These are phyloP conservation scores for Vickermania spadyakhi DNA, from an alignment of 208 protist genomes.

Conservation along the genomic window DNA sequence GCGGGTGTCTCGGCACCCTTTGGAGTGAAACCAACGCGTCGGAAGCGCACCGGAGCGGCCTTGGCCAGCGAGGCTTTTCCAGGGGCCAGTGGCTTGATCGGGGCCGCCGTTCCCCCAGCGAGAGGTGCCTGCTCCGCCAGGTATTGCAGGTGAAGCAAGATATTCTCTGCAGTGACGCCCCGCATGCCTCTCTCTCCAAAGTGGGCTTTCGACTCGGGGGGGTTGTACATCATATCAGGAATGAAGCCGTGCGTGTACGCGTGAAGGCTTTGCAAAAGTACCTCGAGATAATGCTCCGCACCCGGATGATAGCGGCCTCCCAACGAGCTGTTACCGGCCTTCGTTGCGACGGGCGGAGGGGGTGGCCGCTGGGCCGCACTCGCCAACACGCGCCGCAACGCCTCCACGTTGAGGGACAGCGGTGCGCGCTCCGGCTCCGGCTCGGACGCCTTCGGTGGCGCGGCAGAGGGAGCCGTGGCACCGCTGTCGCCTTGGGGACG, in stretches of 20 bases:
- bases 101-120: not conserved
- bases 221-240: constrained; percentile 31
- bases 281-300: constrained; percentile 45
- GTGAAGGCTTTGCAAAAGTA: constrained; percentile 53
- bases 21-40: not conserved
- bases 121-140: not conserved
- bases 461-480: no score
- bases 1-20: not conserved
- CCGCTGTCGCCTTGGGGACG: not conserved
- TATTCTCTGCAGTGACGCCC: not conserved
- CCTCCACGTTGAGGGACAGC: constrained; percentile 26
- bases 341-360: constrained; percentile 6
- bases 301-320: constrained; percentile 6
- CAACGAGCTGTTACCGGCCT: not conserved
- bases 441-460: not conserved
- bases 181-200: constrained; percentile 31
- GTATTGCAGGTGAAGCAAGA: not conserved
- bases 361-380: constrained; percentile 19
- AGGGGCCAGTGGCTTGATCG: not conserved
- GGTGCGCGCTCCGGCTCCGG: constrained; percentile 5
- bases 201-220: constrained; percentile 5
- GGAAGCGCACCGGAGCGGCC: not conserved
- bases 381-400: constrained; percentile 27
- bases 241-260: constrained; percentile 47
- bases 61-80: no score